A percentile compares a stretch with the other conserved stretches of the same genome.
phyloP scores from a whole-genome alignment of 2,329 filamentous ascomycete species.

The Trichoderma sp. region DNA sequence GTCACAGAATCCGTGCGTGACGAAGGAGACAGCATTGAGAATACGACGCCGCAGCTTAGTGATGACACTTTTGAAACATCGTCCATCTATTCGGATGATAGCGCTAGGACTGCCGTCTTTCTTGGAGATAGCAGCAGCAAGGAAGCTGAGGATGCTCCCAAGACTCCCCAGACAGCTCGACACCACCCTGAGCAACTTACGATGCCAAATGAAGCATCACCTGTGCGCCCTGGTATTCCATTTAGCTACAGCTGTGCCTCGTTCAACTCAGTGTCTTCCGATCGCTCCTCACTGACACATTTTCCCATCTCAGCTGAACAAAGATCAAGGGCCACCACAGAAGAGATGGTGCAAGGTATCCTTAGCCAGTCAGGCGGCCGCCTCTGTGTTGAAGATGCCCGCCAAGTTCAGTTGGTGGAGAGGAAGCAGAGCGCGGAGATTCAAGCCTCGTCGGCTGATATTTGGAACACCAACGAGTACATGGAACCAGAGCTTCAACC shows the following conservation, averaged over 20 bases:
- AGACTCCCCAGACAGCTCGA: neutral
- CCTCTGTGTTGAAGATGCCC: conserved; percentile 26
- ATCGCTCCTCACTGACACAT: conserved; percentile 30
- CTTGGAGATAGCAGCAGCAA: neutral
- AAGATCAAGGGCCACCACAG: conserved; percentile 30
- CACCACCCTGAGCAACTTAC: neutral
- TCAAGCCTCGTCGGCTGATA: conserved; percentile 27
- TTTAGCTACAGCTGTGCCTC: conserved; percentile 22
- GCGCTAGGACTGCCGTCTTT: conserved; percentile 24
- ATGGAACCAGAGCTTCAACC: conserved; percentile 29
- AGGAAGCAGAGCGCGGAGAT: conserved; percentile 22
- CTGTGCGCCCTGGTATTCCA: neutral
- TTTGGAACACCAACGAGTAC: conserved; percentile 27
- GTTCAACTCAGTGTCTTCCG: conserved; percentile 21
- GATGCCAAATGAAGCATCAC: neutral
- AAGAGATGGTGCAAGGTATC: conserved; percentile 28
- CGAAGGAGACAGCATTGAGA: neutral
- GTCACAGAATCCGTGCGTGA: neutral
- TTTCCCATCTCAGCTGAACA: conserved; percentile 33
- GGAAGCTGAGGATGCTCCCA: neutral
- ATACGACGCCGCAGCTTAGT: neutral
- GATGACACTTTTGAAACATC: conserved; percentile 25
- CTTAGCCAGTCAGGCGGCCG: conserved; percentile 29
- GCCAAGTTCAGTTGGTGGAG: conserved; percentile 25
- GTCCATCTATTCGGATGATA: conserved; percentile 29